Evolutionary conservation across 164 flowering plant species (phyloP).

Genomic region (Taxillus chinensis): DNA sequence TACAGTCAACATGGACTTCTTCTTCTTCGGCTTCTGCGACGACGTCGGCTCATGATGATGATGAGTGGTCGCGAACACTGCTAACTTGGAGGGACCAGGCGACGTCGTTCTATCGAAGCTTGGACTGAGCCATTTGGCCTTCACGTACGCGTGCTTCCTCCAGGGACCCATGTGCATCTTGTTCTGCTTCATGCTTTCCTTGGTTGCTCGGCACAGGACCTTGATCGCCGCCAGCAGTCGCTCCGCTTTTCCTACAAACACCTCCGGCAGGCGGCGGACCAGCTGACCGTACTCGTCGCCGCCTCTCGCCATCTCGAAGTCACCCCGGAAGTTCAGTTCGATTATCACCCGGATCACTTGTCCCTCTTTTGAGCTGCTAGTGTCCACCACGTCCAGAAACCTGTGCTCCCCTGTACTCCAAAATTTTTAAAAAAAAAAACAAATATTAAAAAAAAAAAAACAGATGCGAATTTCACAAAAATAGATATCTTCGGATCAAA

Average conservation of each 20-base stretch:
- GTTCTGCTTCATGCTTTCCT: constrained; percentile 82
- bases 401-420: constrained; percentile 61
- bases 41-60: background rate
- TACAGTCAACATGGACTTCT: constrained; percentile 18
- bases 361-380: constrained; percentile 28
- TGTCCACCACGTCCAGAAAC: constrained; percentile 61
- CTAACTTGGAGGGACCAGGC: background rate
- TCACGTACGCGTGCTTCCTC: constrained; percentile 85
- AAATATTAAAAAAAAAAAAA: no score
- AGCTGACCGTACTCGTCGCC: constrained; percentile 59
- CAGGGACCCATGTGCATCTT: constrained; percentile 91
- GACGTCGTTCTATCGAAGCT: constrained; percentile 16
- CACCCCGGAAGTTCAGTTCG: constrained; percentile 65
- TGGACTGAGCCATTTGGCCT: constrained; percentile 75
- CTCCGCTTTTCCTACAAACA: constrained; percentile 68
- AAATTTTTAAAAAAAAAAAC: background rate
- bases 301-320: constrained; percentile 86
- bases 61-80: background rate
- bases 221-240: constrained; percentile 43
- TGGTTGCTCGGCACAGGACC: constrained; percentile 59
- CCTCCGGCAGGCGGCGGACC: constrained; percentile 53
- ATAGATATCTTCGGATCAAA: no score
- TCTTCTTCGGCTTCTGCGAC: constrained; percentile 1
- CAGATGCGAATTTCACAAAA: no score
- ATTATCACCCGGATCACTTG: constrained; percentile 59